A percentile compares a stretch with the other conserved stretches of the same genome.
Conservation (phyloP, 78 protist genomes). For the Dictyostelium intermedium region DNA sequence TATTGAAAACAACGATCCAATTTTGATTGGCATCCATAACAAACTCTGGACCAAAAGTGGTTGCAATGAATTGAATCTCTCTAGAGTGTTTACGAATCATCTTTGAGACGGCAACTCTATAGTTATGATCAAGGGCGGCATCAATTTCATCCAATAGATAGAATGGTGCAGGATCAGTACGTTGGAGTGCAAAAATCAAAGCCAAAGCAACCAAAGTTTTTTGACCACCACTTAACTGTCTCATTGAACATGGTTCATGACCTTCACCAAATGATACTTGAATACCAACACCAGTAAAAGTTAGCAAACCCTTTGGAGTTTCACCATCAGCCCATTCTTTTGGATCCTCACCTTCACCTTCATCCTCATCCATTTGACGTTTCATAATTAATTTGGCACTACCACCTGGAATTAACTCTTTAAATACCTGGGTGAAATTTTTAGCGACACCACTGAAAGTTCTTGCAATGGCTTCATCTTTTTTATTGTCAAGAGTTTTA, state of each 20-base stretch:
- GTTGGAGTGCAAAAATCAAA: constrained; percentile 98
- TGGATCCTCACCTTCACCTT: constrained; percentile 41
- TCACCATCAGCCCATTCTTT: constrained; percentile 15
- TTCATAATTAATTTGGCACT: constrained; percentile 86
- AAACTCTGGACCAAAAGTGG: constrained; percentile 84
- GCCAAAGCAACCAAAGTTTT: constrained; percentile 98
- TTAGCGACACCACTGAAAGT: constrained; percentile 92
- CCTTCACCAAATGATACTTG: constrained; percentile 78
- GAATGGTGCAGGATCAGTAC: constrained; percentile 99
- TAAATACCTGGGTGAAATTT: constrained; percentile 90
- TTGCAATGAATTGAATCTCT: constrained; percentile 75
- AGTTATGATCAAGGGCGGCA: constrained; percentile 95
- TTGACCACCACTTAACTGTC: constrained; percentile 87
- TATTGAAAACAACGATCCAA: constrained; percentile 54
- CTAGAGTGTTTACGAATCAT: constrained; percentile 67
- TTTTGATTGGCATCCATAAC: constrained; percentile 80
- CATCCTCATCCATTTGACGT: not conserved
- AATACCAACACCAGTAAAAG: constrained; percentile 85
- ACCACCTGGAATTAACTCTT: constrained; percentile 94
- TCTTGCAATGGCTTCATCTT: constrained; percentile 95
- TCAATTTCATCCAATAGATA: constrained; percentile 99
- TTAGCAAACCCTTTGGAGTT: not conserved
- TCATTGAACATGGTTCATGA: constrained; percentile 35
- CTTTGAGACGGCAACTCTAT: constrained; percentile 94
- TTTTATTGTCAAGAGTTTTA: constrained; percentile 87